These are phyloP conservation scores for Xylariaceae sp. DNA, from an alignment of 2,329 filamentous ascomycete species.

Conservation along the genomic window DNA sequence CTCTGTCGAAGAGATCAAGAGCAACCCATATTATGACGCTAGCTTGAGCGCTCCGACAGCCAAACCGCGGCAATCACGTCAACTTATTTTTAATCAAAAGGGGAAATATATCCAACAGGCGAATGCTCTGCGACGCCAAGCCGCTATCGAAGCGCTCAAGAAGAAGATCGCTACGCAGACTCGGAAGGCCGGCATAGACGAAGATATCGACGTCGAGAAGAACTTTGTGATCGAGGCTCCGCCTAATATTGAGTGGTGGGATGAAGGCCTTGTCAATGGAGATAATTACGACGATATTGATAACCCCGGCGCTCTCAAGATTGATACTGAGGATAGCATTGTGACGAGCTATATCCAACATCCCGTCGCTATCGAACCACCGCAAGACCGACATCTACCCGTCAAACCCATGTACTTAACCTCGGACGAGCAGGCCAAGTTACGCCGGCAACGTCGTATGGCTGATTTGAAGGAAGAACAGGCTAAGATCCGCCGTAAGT, in stretches of 20 bases:
- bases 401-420: slow-evolving; percentile 90
- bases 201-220: slow-evolving; percentile 83
- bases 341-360: slow-evolving; percentile 90
- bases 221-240: slow-evolving; percentile 79
- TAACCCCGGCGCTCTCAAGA: slow-evolving; percentile 60
- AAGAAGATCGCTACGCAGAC: slow-evolving; percentile 83
- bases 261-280: slow-evolving; percentile 76
- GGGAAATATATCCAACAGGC: slow-evolving; percentile 97
- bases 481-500: slow-evolving; percentile 70
- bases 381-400: slow-evolving; percentile 78
- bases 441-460: slow-evolving; percentile 83
- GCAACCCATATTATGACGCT: slow-evolving; percentile 79
- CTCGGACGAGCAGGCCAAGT: slow-evolving; percentile 81
- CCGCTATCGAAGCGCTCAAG: slow-evolving; percentile 88
- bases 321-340: slow-evolving; percentile 74
- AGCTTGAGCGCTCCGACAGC: slow-evolving; percentile 53
- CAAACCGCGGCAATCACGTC: slow-evolving; percentile 64
- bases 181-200: slow-evolving; percentile 86
- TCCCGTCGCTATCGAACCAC: slow-evolving; percentile 82
- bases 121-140: slow-evolving; percentile 80
- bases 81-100: slow-evolving; percentile 86
- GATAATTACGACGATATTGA: slow-evolving; percentile 68
- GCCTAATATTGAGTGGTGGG: slow-evolving; percentile 95
- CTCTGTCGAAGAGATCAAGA: slow-evolving; percentile 31
- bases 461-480: slow-evolving; percentile 93